Evolutionary conservation across 2,329 filamentous ascomycete species (phyloP).

Genomic region (Mycosphaerella sp.): DNA sequence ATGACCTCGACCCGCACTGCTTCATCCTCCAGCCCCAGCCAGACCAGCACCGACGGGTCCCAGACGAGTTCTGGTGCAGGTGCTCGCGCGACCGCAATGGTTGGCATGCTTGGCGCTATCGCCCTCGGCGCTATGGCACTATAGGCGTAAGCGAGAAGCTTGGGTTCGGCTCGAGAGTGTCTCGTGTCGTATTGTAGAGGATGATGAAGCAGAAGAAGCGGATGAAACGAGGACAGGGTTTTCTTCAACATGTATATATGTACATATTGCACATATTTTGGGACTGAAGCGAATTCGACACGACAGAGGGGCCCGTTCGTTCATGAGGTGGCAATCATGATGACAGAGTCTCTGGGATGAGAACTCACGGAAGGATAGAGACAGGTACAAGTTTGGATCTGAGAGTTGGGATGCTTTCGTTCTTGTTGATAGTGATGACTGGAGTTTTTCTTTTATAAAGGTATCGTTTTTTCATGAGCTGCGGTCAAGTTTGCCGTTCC

Average conservation of each 20-base stretch:
- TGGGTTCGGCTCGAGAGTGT: no score
- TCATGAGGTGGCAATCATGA: neutral
- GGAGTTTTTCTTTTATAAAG: neutral
- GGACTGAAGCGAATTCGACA: no score
- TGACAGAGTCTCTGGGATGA: neutral
- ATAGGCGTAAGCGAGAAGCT: no score
- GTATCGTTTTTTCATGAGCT: neutral
- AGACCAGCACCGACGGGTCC: slow-evolving; percentile 6
- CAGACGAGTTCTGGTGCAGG: slow-evolving; percentile 13
- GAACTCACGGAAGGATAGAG: neutral
- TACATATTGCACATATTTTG: neutral
- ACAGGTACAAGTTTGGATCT: neutral
- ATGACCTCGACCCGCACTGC: slow-evolving; percentile 4
- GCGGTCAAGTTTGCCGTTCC: neutral
- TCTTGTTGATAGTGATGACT: neutral
- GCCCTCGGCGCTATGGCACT: slow-evolving; percentile 25
- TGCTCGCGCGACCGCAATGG: slow-evolving; percentile 23
- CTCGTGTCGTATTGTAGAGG: slow-evolving; percentile 10
- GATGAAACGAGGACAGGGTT: neutral
- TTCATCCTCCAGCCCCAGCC: slow-evolving; percentile 4
- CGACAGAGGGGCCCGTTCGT: neutral
- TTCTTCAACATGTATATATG: slow-evolving; percentile 1
- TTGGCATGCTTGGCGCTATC: slow-evolving; percentile 24
- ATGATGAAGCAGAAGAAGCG: neutral
- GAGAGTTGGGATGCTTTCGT: neutral